Evolutionary conservation across 371 early-diverging fungal genomes (phyloP), one percentile per base, ranked within the genome.

Genomic region (Apophysomyces ossiformis): DNA sequence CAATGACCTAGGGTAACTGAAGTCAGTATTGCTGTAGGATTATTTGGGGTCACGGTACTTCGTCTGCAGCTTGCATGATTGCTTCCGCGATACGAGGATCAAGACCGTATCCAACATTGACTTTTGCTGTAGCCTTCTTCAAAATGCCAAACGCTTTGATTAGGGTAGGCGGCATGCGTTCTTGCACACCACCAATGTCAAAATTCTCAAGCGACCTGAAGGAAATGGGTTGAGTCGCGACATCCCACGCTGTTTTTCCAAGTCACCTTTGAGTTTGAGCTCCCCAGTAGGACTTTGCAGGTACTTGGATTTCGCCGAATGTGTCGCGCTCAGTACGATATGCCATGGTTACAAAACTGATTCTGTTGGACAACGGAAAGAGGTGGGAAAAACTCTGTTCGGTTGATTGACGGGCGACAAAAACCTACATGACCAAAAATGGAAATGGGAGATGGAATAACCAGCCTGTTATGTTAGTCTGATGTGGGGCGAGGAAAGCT

Each of bases 261-360:
- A 15, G 63, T 65, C 81, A 91, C 91, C 98, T 88, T 74, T 96
- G 96, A 37, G 98, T 98, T 82, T 98, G 98, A 58, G 96, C 96
- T 62, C 97, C 98, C 92, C 95, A 98, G 87, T 96, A 97, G 68
- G 88, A 88, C 77, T 96, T 94, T 16, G 91, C 85, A 21, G 98
- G 98, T 12, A 98, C 98, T 67, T 94, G 78, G 62, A 98, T 82
- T 69, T 92, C 92, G 38, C 98, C 98, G 84, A 98, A 95, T 44
- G 97, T 94, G 72, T 98, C 98, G 57, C 84, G 83, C 78, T 98
- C 98, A 67, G 81, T 73, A 67, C 96, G 88, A 75, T 87, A 92
- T 66, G 15, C 39, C 60, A 60, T 60, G 37, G 18, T 39, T 50
- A 18, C 11, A 9, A 26, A 26, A 8, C 21, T 21, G 5, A 9